Percentiles rank a stretch among this genome's conserved stretches.
phyloP scores from a whole-genome alignment of 345 rosid species.

The Isatis tinctoria region DNA sequence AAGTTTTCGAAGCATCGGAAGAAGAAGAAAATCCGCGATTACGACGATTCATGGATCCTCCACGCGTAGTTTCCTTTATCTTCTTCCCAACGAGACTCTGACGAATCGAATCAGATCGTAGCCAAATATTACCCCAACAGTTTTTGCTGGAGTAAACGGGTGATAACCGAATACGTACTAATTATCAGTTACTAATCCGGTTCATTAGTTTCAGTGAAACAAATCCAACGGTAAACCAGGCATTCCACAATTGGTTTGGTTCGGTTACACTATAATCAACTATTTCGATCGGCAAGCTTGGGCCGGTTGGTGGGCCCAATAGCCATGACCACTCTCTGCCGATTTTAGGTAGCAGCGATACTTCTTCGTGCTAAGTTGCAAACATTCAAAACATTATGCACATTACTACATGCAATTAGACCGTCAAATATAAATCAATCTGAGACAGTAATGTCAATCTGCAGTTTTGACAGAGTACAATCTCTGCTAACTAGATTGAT shows the following conservation, averaged over 20 bases:
- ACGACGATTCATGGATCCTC: slow-evolving; percentile 24
- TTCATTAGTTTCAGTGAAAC: background rate
- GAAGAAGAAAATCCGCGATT: slow-evolving; percentile 15
- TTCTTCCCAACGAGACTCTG: background rate
- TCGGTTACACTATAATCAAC: background rate
- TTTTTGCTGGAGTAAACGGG: background rate
- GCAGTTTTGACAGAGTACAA: background rate
- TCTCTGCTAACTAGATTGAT: background rate
- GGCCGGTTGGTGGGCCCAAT: background rate
- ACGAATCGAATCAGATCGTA: background rate
- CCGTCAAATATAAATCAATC: background rate
- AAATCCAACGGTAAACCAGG: background rate
- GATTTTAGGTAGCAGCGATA: background rate
- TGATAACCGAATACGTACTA: background rate
- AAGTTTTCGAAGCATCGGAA: background rate
- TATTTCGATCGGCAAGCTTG: background rate
- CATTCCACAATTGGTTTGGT: background rate
- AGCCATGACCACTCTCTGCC: background rate
- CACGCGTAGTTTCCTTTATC: background rate
- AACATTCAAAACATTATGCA: background rate
- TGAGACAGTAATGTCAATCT: background rate
- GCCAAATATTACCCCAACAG: background rate
- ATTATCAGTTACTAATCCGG: background rate
- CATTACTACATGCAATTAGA: background rate
- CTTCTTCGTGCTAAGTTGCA: background rate